A percentile compares a stretch with the other conserved stretches of the same genome.
Conservation (phyloP, 768 basidiomycete genomes). For the Naematelia aurantialba region DNA sequence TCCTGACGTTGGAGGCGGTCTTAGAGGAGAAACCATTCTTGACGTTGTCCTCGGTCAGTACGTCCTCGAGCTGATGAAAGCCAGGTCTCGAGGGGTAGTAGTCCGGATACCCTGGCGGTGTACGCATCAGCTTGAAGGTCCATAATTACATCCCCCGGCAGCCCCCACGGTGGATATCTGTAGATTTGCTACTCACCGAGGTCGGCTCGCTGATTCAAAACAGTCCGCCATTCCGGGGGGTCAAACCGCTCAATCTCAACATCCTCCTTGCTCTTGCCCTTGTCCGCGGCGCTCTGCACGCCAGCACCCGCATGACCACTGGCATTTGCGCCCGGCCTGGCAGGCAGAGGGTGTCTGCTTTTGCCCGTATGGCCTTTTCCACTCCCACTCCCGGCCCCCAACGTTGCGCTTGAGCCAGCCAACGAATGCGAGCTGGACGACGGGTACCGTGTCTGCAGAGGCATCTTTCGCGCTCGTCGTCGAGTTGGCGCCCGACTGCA, state of each 20-base stretch:
- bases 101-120: constrained; percentile 42
- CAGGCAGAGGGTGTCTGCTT: not conserved
- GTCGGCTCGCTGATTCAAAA: constrained; percentile 38
- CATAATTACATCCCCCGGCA: no score
- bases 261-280: constrained; percentile 2
- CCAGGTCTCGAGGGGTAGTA: constrained; percentile 48
- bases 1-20: constrained; percentile 29
- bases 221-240: constrained; percentile 44
- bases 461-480: not conserved
- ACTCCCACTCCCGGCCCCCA: not conserved
- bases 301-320: no score
- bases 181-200: constrained; percentile 26
- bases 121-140: not conserved
- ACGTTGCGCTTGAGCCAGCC: not conserved
- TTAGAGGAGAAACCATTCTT: constrained; percentile 43
- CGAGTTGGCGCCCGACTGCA: no score
- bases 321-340: not conserved
- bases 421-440: not conserved
- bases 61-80: constrained; percentile 44
- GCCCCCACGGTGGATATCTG: no score
- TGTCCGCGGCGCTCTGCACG: not conserved
- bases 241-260: constrained; percentile 33
- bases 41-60: constrained; percentile 47
- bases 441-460: not conserved
- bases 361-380: no score